These are phyloP conservation scores for Sodiomyces alkalinus DNA, from an alignment of 2,329 filamentous ascomycete species.

Conservation along the genomic window DNA sequence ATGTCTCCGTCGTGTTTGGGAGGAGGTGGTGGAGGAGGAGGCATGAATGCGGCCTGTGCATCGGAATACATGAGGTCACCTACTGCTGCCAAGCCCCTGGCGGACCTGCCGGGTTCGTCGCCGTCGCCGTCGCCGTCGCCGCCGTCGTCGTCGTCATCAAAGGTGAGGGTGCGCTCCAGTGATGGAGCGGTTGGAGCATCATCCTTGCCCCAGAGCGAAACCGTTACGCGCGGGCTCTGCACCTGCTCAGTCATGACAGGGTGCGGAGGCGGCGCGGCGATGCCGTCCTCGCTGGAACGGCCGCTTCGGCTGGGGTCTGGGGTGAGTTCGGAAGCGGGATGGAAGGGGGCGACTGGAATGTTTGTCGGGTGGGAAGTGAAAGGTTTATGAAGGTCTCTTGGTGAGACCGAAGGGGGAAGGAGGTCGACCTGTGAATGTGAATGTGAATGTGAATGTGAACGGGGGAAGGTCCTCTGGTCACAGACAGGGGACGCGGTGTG, in stretches of 20 bases:
- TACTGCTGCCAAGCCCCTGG: conserved; percentile 9
- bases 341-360: conserved; percentile 14
- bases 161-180: conserved; percentile 22
- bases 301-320: conserved; percentile 33
- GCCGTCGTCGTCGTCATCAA: conserved; percentile 17
- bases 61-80: conserved; percentile 22
- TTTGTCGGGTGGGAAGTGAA: conserved; percentile 19
- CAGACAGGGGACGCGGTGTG: conserved; percentile 26
- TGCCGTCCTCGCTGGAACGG: conserved; percentile 33
- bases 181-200: conserved; percentile 18
- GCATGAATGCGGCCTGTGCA: conserved; percentile 6
- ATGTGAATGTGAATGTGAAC: too few species aligned
- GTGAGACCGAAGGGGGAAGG: conserved; percentile 22
- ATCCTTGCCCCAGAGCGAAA: conserved; percentile 38
- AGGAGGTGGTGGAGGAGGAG: conserved; percentile 13
- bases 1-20: conserved; percentile 19
- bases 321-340: conserved; percentile 26
- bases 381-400: conserved; percentile 25
- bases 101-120: too few species aligned
- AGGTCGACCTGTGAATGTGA: conserved; percentile 8
- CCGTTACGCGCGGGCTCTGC: conserved; percentile 38
- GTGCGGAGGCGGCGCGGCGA: conserved; percentile 20
- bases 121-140: too few species aligned
- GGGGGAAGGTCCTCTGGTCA: conserved; percentile 15
- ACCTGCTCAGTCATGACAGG: conserved; percentile 23